phyloP scores from a whole-genome alignment of 331 rosid genomes.

The Dryas integrifolia region DNA sequence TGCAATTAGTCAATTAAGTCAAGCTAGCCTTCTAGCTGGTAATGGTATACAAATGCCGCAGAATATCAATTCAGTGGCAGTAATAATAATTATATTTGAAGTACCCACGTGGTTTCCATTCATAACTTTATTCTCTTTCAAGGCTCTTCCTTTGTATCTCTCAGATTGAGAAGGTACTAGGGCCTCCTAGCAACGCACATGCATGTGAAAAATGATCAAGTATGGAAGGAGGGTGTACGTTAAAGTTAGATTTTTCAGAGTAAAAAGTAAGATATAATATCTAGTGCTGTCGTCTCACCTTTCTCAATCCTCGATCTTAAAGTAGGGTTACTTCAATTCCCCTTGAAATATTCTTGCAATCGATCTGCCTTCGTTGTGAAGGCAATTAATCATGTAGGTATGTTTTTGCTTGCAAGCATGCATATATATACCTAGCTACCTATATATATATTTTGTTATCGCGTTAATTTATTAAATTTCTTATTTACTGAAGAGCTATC shows the following conservation, averaged over 20 bases:
- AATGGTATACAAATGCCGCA: too few relatives aligned
- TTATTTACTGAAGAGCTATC: too few relatives aligned
- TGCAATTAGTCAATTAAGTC: too few relatives aligned
- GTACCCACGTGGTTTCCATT: not conserved
- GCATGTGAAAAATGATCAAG: not conserved
- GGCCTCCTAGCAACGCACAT: too few relatives aligned
- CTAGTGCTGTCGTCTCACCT: conserved; percentile 2
- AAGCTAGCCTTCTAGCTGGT: too few relatives aligned
- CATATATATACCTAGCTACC: too few relatives aligned
- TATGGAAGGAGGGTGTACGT: not conserved
- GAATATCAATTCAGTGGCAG: too few relatives aligned
- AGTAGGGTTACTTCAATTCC: not conserved
- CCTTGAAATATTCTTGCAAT: not conserved
- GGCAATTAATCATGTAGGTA: not conserved
- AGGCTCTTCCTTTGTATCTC: not conserved
- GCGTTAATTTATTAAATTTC: too few relatives aligned
- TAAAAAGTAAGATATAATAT: not conserved
- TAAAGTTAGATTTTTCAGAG: not conserved
- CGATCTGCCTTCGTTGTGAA: conserved; percentile 14
- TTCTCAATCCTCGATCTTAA: not conserved
- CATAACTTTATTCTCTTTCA: not conserved
- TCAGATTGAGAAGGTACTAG: not conserved
- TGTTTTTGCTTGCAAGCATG: not conserved
- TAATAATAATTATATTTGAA: not conserved
- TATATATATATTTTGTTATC: too few relatives aligned